Base-by-base conservation (phyloP, 23 red algal genomes). In the Gracilaria gracilis region DNA sequence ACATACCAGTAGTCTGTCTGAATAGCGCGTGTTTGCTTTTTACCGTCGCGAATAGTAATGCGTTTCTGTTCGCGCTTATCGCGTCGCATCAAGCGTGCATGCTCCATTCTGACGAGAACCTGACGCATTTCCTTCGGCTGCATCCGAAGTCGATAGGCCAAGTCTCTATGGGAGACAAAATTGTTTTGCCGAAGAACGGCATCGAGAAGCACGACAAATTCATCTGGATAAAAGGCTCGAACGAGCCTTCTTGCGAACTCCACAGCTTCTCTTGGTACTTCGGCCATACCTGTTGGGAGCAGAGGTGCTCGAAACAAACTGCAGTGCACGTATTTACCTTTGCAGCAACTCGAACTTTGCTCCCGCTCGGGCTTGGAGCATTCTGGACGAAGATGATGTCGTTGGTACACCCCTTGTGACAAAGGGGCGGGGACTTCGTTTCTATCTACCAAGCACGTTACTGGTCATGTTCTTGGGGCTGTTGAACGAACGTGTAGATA, bases 231-330 rank as follows among this genome's bases (percentile, higher is more conserved):
- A 55, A 91, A 91, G 57, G 87, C 73, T 54, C 87, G 87, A 39
- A 91, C 87, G 17, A 82, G 44, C 87, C 76, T 80, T 57, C 87
- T 72, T 21, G 87, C 87, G 81, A 91, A 91, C 77, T 91, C 87
- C 25, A 91, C 75, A 1, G 87, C 87, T 71, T 91, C 87, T 21
- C 76, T 53, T 9, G 87, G 87, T 33, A 82, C 77, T 80, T 91
- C 57, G 8, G 87, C 87, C 87, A 91, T 91, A 64, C 21, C 11
- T 46, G 42, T 33, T 79, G 74, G 9, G 65, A 70, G 54, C 54
- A 19, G 54, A 51, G 48, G 16, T 51, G 48, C 48, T 51, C 48
- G 48, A 51, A 11, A 51, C 16, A 16, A n/a, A n/a, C n/a, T n/a
- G 42, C 42, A 46, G 5, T 46, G 11, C 42, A 11, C 42, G 4